phyloP scores from a whole-genome alignment of 371 early-diverging fungal genomes.

The Cokeromyces recurvatus region DNA sequence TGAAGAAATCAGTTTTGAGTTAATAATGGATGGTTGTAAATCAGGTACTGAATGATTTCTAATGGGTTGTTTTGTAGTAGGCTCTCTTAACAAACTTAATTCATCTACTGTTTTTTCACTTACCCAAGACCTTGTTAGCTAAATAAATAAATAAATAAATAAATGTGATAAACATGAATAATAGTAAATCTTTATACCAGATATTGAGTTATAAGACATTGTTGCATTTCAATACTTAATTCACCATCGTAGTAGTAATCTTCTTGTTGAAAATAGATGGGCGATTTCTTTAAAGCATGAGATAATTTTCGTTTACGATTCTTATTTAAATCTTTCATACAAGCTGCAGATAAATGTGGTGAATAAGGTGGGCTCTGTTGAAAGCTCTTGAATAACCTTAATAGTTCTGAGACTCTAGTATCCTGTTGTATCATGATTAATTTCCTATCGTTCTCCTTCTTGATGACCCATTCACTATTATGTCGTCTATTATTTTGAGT shows the following conservation, averaged over 20 bases:
- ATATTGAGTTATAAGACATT: constrained; percentile 63
- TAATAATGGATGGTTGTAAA: background rate
- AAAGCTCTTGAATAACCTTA: constrained; percentile 45
- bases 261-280: constrained; percentile 12
- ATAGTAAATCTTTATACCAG: constrained; percentile 36
- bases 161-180: background rate
- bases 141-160: constrained; percentile 37
- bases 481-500: too few species aligned
- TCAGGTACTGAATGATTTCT: constrained; percentile 22
- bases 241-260: constrained; percentile 24
- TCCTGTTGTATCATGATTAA: constrained; percentile 34
- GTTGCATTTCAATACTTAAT: constrained; percentile 34
- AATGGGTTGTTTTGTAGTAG: constrained; percentile 29
- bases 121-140: constrained; percentile 52
- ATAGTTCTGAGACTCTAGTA: constrained; percentile 42
- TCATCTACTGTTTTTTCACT: constrained; percentile 76
- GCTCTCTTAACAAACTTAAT: constrained; percentile 63
- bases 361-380: constrained; percentile 60
- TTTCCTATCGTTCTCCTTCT: too few species aligned
- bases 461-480: constrained; percentile 2
- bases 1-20: too few species aligned
- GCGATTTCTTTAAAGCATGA: constrained; percentile 25
- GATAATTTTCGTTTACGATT: constrained; percentile 42
- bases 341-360: constrained; percentile 41
- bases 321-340: constrained; percentile 50